Evolutionary conservation across 208 protist genomes (phyloP).

Genomic region (Trypanosoma caninum): DNA sequence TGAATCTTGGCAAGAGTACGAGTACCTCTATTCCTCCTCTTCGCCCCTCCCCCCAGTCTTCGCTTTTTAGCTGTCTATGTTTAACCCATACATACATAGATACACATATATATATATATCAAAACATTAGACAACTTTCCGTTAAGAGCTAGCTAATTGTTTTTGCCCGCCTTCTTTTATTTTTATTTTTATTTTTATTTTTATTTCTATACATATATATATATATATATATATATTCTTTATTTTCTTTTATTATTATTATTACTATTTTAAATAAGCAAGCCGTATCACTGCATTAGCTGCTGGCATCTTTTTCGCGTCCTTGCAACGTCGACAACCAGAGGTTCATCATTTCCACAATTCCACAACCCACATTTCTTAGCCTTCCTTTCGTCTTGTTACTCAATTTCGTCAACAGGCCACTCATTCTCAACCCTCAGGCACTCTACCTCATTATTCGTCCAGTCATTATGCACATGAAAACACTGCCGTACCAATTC

Average conservation of each 20-base stretch:
- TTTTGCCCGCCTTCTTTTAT: not conserved
- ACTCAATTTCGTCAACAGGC: constrained; percentile 68
- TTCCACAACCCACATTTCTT: not conserved
- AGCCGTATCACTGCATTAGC: too few species aligned
- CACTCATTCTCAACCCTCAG: constrained; percentile 86
- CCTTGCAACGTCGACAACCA: too few species aligned
- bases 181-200: not conserved
- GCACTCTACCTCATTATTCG: constrained; percentile 54
- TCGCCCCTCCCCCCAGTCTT: too few species aligned
- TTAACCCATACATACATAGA: too few species aligned
- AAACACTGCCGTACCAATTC: constrained; percentile 70
- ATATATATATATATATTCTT: not conserved
- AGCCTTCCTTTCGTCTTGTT: not conserved
- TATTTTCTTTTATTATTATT: not conserved
- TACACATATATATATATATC: too few species aligned
- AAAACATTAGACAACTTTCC: too few species aligned
- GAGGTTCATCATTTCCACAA: too few species aligned
- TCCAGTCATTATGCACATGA: constrained; percentile 61
- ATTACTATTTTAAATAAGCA: constrained; percentile 2
- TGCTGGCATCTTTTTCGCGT: too few species aligned
- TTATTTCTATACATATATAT: not conserved
- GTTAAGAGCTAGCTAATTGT: too few species aligned
- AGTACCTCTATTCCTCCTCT: too few species aligned
- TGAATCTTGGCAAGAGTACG: too few species aligned
- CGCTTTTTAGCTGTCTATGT: too few species aligned